Evolutionary conservation across 768 basidiomycete species (phyloP), one percentile per base, ranked within the genome.

Genomic region (Russula lepida): DNA sequence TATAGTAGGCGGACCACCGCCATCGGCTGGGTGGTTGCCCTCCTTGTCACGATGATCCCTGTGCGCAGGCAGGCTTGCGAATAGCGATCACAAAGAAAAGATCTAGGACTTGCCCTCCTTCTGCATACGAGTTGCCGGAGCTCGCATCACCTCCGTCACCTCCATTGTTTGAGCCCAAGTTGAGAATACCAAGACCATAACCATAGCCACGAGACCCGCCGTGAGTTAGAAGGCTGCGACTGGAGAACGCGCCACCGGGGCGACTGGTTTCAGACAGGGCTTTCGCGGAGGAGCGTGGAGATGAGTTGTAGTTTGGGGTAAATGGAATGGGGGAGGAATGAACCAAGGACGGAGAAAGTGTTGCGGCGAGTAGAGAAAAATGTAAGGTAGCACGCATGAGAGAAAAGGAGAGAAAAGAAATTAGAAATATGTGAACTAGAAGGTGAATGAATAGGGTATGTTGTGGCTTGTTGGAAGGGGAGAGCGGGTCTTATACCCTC

Each of bases 61-160:
- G 25, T 49, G 23, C n/a, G 11, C 27, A 37, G 35, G 23, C 41
- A 54, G 19, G 25, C 17, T 55, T 43, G 23, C 23, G 17, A 27
- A 23, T 33, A 41, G 35, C 11, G 12, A 44, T 15, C 11, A 11
- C 23, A 21, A 32, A 25, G 12, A 3, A 33, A 3, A 51, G 39
- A 27, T 35, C 13, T 30, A 17, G 15, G 51, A 52, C 54, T 21
- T 47, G 59, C 58, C 54, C 57, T 55, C 64, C 62, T 33, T 55
- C 41, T 9, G 62, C 56, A 39, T 54, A 50, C 6, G 64, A 58
- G 50, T 51, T 56, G 5, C 65, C 65, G 30, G 65, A 66, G 35
- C 52, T 59, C 41, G 67, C 65, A 11, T 58, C 52, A n/a, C 67
- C 67, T 27, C 67, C 67, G 11, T 67, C 35, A 6, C 67, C 67